Base-by-base conservation (phyloP, 805 yeast species). In the Ogataea neopini region DNA sequence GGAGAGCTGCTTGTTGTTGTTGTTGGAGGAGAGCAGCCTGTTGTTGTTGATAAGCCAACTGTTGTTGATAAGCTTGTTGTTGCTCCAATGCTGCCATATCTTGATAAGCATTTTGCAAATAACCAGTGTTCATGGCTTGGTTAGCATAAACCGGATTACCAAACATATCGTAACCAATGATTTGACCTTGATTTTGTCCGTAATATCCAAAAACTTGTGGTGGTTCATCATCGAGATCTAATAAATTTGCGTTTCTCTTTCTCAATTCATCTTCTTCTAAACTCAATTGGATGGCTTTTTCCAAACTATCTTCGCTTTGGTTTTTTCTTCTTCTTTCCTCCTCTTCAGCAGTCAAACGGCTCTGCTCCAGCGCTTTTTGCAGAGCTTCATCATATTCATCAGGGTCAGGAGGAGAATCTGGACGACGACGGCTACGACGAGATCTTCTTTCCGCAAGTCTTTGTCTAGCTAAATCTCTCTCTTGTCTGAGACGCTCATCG, bases 341-440 rank as follows among this genome's bases (percentile, higher is more conserved):
- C 52, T 87, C 91, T 54, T 86, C 90, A 1, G 96, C 97, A 1
- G 96, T 88, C 57, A 75, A 65, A 60, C 80, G 79, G 44, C 95
- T 85, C 60, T 84, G 85, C 57, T 86, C 96, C 44, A 92, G 70
- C 0, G 96, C 97, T 40, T 76, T 75, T 65, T 81, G 84, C 55
- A 92, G 70, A 45, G 88, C 97, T 15, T 81, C 85, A 58, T 89
- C 96, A 50, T 78, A 76, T 18, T 79, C 82, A 17, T 70, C 73
- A 35, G 65, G 71, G 30, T 60, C 66, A 2, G 53, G 53, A 7
- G 49, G 22, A 23, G 47, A 32, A 32, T 39, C 42, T 13, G 42
- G 34, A 15, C 42, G 42, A 32, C 69, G 49, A 48, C 67, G 58
- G 37, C 65, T 58, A 43, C 70, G 61, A 39, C 68, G 57, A 43